Evolutionary conservation across 345 rosid species (phyloP).

Genomic region (Noccaea caerulescens): DNA sequence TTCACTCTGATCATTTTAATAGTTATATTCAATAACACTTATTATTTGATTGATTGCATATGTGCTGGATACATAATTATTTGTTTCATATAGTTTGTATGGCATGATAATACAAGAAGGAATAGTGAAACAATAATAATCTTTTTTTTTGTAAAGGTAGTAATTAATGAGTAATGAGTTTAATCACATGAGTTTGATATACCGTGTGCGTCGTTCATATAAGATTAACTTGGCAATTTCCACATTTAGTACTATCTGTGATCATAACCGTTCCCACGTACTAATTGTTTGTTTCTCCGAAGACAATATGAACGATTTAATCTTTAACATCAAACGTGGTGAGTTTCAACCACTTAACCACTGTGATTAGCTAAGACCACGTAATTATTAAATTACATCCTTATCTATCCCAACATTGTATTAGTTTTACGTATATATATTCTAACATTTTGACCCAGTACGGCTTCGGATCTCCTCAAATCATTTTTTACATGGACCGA

Average conservation of each 20-base stretch:
- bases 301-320: not conserved
- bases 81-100: not conserved
- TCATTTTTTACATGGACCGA: not conserved
- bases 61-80: not conserved
- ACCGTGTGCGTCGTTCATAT: not conserved
- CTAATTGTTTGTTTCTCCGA: not conserved
- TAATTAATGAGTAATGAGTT: not conserved
- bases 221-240: slow-evolving; percentile 6
- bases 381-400: too few species aligned
- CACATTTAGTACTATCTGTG: not conserved
- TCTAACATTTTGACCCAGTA: not conserved
- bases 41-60: not conserved
- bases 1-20: slow-evolving; percentile 1
- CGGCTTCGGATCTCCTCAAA: not conserved
- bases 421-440: not conserved
- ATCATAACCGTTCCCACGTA: not conserved
- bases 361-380: too few species aligned
- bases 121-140: not conserved
- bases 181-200: not conserved
- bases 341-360: too few species aligned
- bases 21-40: not conserved
- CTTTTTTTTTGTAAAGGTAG: not conserved
- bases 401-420: not conserved
- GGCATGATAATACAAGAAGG: not conserved
- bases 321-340: not conserved